phyloP scores from a whole-genome alignment of 1,139 yeast genomes.

The Debaryomyces sp. region DNA sequence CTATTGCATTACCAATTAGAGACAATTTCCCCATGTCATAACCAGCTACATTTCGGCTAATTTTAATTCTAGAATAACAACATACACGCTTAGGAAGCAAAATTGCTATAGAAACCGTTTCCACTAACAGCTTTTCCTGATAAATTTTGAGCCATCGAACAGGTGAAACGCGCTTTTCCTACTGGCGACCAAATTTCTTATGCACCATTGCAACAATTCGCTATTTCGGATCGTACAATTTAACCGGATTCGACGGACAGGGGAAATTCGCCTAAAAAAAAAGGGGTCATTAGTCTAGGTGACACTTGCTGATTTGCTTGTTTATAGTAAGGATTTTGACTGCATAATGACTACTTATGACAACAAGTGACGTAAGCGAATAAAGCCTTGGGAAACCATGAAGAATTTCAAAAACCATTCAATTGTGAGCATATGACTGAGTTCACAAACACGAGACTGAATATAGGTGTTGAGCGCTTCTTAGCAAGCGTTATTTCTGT shows the following conservation, averaged over 20 bases:
- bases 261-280: neutral
- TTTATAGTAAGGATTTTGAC: neutral
- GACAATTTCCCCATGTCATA: constrained; percentile 3
- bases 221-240: neutral
- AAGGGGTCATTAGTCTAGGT: neutral
- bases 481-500: neutral
- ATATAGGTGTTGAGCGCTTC: neutral
- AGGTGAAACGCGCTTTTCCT: neutral
- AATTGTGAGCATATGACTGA: neutral
- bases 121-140: neutral
- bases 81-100: neutral
- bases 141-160: constrained; percentile 4
- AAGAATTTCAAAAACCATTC: neutral
- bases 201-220: neutral
- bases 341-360: neutral
- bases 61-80: constrained; percentile 1
- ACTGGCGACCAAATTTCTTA: neutral
- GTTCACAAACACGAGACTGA: neutral
- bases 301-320: neutral
- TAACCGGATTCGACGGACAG: neutral
- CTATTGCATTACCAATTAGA: neutral
- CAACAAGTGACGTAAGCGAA: neutral
- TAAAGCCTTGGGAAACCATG: neutral
- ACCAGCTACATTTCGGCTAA: neutral
- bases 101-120: neutral